Base-by-base conservation (phyloP, 225 moss, liverwort and hornwort species). In the Antitrichia curtipendula region DNA sequence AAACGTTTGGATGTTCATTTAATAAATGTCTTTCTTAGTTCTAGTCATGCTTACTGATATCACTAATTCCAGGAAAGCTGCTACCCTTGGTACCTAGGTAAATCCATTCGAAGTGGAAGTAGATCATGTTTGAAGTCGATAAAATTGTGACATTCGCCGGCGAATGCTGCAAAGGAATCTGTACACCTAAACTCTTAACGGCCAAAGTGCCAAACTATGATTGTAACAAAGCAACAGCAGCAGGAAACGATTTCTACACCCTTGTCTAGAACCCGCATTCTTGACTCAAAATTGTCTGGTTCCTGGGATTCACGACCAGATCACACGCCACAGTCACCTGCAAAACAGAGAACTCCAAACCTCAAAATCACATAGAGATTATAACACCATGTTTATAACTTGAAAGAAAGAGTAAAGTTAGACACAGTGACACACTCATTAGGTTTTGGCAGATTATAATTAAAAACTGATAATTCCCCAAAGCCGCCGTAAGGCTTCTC, bases 301-400 rank as follows among this genome's bases (percentile, higher is more conserved):
- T 93, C 88, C 76, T 86, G 3, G 98, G 96, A 91, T 96, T 94
- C 81, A 96, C 63, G 62, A 95, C 78, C 85, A 96, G 88, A 72
- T 89, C 89, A 75, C 98, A 98, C 38, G 90, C 88, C 61, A 98
- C 93, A 59, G 85, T 91, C 88, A 95, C 92, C 95, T 97, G 94
- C 92, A 92, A 64, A 78, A 82, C 15, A 86, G 23, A 74, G 59
- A 9, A 25, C 19, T 40, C n/a, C 66, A 83, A 81, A 24, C 13
- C 40, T 52, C 69, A 83, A 15, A 58, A 78, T 41, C 63, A 75
- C 74, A 49, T 28, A n/a, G 62, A 28, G 18, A 83, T 6, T 38
- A 23, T 11, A 6, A 29, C 31, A 47, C 24, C 40, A 60, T 32
- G 53, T 10, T 80, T 65, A 9, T 32, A 12, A 20, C 69, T 83